Conservation (phyloP, 1,284 basidiomycete species). For the Crepidotus sp. region DNA sequence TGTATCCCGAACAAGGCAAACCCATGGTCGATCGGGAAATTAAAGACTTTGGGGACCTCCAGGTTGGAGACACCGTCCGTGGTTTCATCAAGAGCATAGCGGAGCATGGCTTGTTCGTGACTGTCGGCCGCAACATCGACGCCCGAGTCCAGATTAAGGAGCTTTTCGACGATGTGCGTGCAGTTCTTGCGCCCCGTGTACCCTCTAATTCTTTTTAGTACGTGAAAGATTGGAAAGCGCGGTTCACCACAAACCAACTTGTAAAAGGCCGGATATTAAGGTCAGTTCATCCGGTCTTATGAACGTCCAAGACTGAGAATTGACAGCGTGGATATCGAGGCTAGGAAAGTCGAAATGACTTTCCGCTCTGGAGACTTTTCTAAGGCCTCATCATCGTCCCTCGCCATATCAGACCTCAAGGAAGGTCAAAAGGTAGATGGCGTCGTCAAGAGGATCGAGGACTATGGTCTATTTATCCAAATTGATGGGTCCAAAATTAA, state of each 20-base stretch:
- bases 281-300: conserved; percentile 31
- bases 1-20: conserved; percentile 43
- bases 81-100: conserved; percentile 88
- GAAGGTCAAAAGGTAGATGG: conserved; percentile 67
- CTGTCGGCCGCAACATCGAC: conserved; percentile 73
- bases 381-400: conserved; percentile 38
- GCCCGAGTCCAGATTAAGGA: conserved; percentile 93
- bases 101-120: conserved; percentile 88
- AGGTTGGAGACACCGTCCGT: conserved; percentile 66
- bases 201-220: conserved; percentile 41
- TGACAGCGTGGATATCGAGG: conserved; percentile 56
- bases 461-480: conserved; percentile 89
- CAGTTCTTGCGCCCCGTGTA: neutral
- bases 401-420: conserved; percentile 45
- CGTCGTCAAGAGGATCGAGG: conserved; percentile 54
- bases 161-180: conserved; percentile 77
- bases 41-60: conserved; percentile 52
- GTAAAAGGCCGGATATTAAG: conserved; percentile 80
- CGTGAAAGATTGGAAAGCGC: conserved; percentile 90
- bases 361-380: conserved; percentile 57
- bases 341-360: conserved; percentile 81
- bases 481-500: conserved; percentile 77
- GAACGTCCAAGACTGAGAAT: conserved; percentile 10
- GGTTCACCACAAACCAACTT: conserved; percentile 75
- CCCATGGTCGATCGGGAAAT: conserved; percentile 66